Base-by-base conservation (phyloP, 805 yeast species). In the Pichia ethanolica region DNA sequence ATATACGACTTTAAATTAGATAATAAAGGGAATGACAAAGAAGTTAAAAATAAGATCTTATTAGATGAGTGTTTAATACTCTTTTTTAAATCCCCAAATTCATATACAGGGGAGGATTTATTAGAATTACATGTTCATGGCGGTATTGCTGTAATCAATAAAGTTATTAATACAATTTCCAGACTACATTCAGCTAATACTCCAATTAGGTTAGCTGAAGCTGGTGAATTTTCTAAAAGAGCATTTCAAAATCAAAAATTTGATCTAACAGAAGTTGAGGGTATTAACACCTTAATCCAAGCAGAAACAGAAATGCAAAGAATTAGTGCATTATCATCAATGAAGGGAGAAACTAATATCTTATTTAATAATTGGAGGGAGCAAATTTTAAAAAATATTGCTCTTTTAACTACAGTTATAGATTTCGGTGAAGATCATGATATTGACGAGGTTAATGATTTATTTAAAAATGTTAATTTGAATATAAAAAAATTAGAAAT, bases 381-480 rank as follows among this genome's bases (percentile, higher is more conserved):
- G 6, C 66, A 71, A 14, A 73, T 93, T 3, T 72, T 91, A 2
- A 68, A 81, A 4, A 75, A 80, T 51, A 77, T 84, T 46, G 96
- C 96, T 0, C 66, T 83, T 45, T 64, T 91, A 47, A 81, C 98
- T 0, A 96, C 98, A 0, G 74, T 90, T 2, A 88, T 93, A 38
- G 99, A 93, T 66, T 93, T 93, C 66, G 91, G 96, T 8, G 98
- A 93, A 50, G 99, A 93, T 59, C 88, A 88, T 50, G 95, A 87
- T 53, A 71, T 87, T 33, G 89, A 82, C 12, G 86, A 83, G 57
- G 73, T 79, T 0, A 74, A 74, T 12, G 63, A 67, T 12, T 69
- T 87, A 13, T 74, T 87, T 50, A 67, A 64, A 6, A 64, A 66
- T 0, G 89, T 86, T 0, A 71, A 69, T 7, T 35, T 27, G 0